Conservation (phyloP, 768 basidiomycete species). For the Lentinula guzmanii region DNA sequence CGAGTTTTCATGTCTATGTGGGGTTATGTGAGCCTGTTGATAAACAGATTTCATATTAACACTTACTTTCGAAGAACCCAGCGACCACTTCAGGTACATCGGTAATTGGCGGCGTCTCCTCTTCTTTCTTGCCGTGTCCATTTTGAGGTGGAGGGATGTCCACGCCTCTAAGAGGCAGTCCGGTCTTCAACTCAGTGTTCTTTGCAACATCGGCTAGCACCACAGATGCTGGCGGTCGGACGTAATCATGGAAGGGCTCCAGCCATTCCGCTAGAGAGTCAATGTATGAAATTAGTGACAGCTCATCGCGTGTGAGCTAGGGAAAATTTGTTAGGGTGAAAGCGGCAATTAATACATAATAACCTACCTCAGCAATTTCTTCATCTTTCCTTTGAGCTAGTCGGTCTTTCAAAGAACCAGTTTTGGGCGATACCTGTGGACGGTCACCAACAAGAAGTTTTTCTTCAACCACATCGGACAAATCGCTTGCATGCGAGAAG, state of each 20-base stretch:
- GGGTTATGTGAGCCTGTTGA: not conserved
- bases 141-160: constrained; percentile 38
- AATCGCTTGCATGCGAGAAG: constrained; percentile 73
- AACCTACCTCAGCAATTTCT: constrained; percentile 47
- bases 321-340: constrained; percentile 1
- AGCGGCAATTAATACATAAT: not conserved
- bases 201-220: constrained; percentile 75
- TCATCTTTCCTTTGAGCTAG: constrained; percentile 42
- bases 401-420: constrained; percentile 52
- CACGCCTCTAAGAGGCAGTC: constrained; percentile 60
- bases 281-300: constrained; percentile 50
- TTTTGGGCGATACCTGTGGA: constrained; percentile 52
- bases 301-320: constrained; percentile 66
- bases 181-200: constrained; percentile 64
- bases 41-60: too few species aligned
- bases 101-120: constrained; percentile 60
- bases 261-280: constrained; percentile 67
- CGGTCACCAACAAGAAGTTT: constrained; percentile 78
- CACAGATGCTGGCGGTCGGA: constrained; percentile 62
- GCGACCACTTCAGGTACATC: constrained; percentile 51
- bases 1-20: constrained; percentile 47
- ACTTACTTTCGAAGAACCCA: constrained; percentile 59
- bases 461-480: constrained; percentile 77
- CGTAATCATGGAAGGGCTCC: constrained; percentile 67
- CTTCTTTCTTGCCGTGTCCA: constrained; percentile 56